phyloP scores from a whole-genome alignment of 1,284 basidiomycete species.

The Trametes sp. region DNA sequence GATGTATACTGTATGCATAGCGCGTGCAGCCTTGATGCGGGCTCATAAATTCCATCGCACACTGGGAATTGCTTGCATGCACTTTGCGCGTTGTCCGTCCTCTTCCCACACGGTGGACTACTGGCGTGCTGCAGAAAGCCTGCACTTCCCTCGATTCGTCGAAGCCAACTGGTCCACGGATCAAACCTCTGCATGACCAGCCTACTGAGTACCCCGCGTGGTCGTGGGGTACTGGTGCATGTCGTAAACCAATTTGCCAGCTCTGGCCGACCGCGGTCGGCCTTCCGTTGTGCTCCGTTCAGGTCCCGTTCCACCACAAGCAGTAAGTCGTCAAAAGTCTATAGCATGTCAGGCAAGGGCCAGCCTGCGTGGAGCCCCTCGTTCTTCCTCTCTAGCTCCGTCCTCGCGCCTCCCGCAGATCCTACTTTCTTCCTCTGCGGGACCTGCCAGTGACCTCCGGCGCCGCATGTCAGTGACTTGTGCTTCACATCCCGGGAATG shows the following conservation, averaged over 20 bases:
- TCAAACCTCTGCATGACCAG: not conserved
- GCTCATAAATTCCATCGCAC: no score
- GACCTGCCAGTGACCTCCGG: no score
- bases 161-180: not conserved
- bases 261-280: not conserved
- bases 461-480: not conserved
- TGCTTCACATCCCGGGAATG: not conserved
- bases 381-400: not conserved
- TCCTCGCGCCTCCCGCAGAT: not conserved
- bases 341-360: slow-evolving; percentile 4
- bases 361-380: slow-evolving; percentile 3
- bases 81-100: no score
- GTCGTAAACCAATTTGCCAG: not conserved
- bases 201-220: not conserved
- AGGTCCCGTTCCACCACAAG: not conserved
- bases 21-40: no score
- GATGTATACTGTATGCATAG: no score
- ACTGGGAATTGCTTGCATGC: no score
- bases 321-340: slow-evolving; percentile 16
- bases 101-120: no score
- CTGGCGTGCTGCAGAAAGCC: no score
- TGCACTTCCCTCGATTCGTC: no score
- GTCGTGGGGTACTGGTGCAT: not conserved
- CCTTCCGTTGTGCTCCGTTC: slow-evolving; percentile 10
- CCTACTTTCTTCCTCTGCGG: not conserved